Conservation (phyloP, 352 stramenopile genomes). For the Phytopythium delawarense region DNA sequence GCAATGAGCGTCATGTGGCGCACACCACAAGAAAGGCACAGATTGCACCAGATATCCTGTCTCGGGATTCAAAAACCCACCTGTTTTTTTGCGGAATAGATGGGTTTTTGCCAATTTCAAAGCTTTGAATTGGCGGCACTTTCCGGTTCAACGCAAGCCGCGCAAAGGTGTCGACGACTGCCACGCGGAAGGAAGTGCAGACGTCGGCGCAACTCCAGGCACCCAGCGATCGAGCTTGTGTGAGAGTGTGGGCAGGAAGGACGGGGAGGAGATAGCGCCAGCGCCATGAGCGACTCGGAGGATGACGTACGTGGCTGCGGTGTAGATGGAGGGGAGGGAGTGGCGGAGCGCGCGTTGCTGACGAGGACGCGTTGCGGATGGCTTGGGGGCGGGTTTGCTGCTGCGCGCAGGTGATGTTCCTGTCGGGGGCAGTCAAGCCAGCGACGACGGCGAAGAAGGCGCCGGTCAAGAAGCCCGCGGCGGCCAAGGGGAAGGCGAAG, state of each 20-base stretch:
- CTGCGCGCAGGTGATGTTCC: conserved; percentile 19
- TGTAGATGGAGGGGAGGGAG: background rate
- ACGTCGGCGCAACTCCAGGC: background rate
- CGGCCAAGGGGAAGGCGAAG: conserved; percentile 19
- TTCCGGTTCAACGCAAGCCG: conserved; percentile 3
- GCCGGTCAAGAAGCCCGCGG: conserved; percentile 21
- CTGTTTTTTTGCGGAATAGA: background rate
- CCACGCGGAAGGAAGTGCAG: background rate
- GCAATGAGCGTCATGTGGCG: background rate
- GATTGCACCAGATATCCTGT: too few species aligned
- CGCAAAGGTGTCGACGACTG: background rate
- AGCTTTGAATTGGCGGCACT: background rate
- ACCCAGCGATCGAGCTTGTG: background rate
- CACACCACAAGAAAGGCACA: background rate
- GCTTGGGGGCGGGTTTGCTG: background rate
- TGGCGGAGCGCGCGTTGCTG: background rate
- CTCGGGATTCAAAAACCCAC: background rate
- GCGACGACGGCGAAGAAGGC: conserved; percentile 16
- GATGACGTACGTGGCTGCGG: conserved; percentile 33
- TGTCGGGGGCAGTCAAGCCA: conserved; percentile 16
- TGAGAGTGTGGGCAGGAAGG: background rate
- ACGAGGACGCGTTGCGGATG: background rate
- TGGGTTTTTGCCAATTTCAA: background rate
- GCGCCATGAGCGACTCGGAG: conserved; percentile 42
- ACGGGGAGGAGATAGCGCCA: background rate